Evolutionary conservation across 2,329 filamentous ascomycete species (phyloP), one percentile per base, ranked within the genome.

Genomic region (Colletotrichum eleusines): DNA sequence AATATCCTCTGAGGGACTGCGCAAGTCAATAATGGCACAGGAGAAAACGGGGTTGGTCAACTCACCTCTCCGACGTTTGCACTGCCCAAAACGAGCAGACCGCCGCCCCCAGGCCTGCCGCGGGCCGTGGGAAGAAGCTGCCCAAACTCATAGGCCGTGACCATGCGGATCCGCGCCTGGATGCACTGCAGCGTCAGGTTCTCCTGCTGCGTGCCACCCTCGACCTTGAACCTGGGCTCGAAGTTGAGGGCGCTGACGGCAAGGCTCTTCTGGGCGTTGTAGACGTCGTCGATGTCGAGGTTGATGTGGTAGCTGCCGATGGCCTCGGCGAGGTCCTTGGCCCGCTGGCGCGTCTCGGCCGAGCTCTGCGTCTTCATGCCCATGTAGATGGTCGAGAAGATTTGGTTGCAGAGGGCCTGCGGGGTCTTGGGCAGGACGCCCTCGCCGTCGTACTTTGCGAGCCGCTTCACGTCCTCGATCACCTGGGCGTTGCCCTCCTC

Each of bases 221-320:
- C 85, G 7, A 90, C 88, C 75, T 87, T 89, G 87, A 83, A 84
- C 74, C 77, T 78, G 4, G 81, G 80, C 44, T 87, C 84, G 74
- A 92, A 93, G 50, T 83, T 83, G 1, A 89, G 88, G 0, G 88
- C 85, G 2, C 84, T 78, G 0, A 85, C 84, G 65, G 94, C 84
- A 1, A 94, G 80, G 53, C 84, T 85, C 74, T 87, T 89, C 62
- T 90, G 82, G 0, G 91, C 87, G 26, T 87, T 82, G 72, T 90
- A 89, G 11, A 91, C 85, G 1, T 85, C 84, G 76, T 95, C 93
- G 67, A 95, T 94, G 75, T 94, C 89, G 54, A 94, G 83, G 76
- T 95, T 88, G 5, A 88, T 84, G 77, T 96, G 94, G 76, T 94
- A 90, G 20, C 88, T 84, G 3, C 92, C 93, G 63, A 95, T 94